Conservation (phyloP, 106 monocot genomes). For the Apostasia shenzhenica region DNA sequence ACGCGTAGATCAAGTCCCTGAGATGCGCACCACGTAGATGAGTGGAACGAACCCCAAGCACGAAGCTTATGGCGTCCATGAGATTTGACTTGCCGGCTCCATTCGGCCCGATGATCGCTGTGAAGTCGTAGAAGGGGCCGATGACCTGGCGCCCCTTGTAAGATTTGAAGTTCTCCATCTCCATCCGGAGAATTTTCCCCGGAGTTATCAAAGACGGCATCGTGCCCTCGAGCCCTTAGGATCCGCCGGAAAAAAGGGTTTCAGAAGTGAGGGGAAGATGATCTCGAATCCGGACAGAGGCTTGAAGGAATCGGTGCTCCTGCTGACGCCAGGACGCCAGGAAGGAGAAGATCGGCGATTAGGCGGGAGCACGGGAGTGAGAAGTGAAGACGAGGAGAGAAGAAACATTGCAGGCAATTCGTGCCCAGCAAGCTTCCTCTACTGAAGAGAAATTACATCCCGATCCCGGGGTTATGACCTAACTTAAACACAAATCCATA, state of each 20-base stretch:
- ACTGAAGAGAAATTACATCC: no score
- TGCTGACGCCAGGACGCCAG: no score
- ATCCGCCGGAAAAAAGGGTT: background rate
- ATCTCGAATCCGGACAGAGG: background rate
- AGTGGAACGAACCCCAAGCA: conserved; percentile 85
- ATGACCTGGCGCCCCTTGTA: conserved; percentile 91
- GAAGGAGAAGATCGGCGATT: background rate
- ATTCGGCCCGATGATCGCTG: conserved; percentile 94
- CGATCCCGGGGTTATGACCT: no score
- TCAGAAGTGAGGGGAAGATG: background rate
- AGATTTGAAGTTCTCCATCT: conserved; percentile 97
- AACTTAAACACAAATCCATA: no score
- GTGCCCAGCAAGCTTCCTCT: no score
- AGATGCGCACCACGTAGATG: conserved; percentile 95
- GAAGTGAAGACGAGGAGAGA: no score
- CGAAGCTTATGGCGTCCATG: conserved; percentile 99
- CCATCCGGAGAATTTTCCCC: conserved; percentile 87
- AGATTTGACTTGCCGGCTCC: conserved; percentile 99
- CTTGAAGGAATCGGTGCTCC: no score
- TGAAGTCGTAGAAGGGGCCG: conserved; percentile 95
- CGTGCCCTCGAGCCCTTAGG: conserved; percentile 1
- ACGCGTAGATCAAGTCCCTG: conserved; percentile 81
- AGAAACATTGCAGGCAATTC: no score
- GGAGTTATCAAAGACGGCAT: conserved; percentile 42
- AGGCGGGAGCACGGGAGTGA: background rate